Conservation (phyloP, 805 yeast genomes). For the Wickerhamomyces chambardii region DNA sequence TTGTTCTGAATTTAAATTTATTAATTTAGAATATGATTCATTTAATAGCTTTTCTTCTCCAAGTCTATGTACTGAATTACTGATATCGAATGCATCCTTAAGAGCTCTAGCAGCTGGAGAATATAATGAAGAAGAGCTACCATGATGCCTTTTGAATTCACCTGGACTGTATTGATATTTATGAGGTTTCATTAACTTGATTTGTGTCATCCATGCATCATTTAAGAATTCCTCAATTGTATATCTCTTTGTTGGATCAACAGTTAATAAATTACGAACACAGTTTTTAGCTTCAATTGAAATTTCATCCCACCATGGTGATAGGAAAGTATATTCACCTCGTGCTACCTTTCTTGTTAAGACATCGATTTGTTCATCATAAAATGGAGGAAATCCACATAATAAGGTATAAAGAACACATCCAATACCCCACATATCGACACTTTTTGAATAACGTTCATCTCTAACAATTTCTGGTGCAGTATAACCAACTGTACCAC, state of each 20-base stretch:
- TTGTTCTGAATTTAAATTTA: slow-evolving; percentile 1
- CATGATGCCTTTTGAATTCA: slow-evolving; percentile 16
- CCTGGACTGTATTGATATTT: slow-evolving; percentile 4
- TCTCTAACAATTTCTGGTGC: slow-evolving; percentile 63
- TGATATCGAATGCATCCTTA: slow-evolving; percentile 80
- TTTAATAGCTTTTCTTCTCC: slow-evolving; percentile 14
- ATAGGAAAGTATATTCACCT: slow-evolving; percentile 66
- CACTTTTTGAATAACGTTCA: slow-evolving; percentile 53
- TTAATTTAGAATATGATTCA: slow-evolving; percentile 1
- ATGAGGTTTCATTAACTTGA: slow-evolving; percentile 13
- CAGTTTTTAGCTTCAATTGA: slow-evolving; percentile 61
- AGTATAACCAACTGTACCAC: slow-evolving; percentile 72
- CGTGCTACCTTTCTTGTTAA: slow-evolving; percentile 59
- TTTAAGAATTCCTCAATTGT: slow-evolving; percentile 54
- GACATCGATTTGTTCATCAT: slow-evolving; percentile 56
- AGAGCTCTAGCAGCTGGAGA: slow-evolving; percentile 75
- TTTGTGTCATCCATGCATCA: slow-evolving; percentile 57
- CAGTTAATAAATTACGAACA: slow-evolving; percentile 56
- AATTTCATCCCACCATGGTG: slow-evolving; percentile 90
- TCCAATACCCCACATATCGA: slow-evolving; percentile 69
- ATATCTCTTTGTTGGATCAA: slow-evolving; percentile 60
- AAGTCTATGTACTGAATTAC: slow-evolving; percentile 73
- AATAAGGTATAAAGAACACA: slow-evolving; percentile 60
- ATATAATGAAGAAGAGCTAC: slow-evolving; percentile 53
- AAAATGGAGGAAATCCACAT: slow-evolving; percentile 72